Evolutionary conservation across 768 basidiomycete species (phyloP), one percentile per base, ranked within the genome.

Genomic region (Mycena vulgaris): DNA sequence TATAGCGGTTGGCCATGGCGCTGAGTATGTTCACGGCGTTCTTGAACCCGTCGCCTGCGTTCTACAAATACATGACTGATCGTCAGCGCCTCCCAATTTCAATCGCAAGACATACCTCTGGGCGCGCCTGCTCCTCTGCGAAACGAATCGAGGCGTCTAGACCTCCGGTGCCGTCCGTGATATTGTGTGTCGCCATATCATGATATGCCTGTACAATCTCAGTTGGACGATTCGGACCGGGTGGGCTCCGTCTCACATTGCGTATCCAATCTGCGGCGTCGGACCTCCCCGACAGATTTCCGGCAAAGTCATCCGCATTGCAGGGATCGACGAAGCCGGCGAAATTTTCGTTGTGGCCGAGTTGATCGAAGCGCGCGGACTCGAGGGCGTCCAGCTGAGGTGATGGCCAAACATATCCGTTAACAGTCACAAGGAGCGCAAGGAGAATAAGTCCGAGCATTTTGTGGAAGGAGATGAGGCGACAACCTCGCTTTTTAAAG

Each of bases 81-180:
- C 21, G 23, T 49, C 48, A 49, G 48, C 48, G 48, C 25, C 48
- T 49, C 25, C 25, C 14, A 4, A 49, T 28, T 25, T 27, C 48
- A 27, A 49, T 14, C 48, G 48, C 27, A 19, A 28, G n/a, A 39
- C 45, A 40, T 5, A 53, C 45, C 67, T 72, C 45, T n/a, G 61
- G n/a, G 27, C 40, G 52, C 57, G 67, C 47, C 55, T 65, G 51
- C 56, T 72, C 63, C 76, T 65, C 63, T n/a, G 39, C 78, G 68
- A 74, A 77, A 3, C 71, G 67, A 31, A 80, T 74, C 1, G 78
- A 78, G 0, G 72, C 77, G 59, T 80, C 79, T 30, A 78, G 62
- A 25, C 78, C 78, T 17, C 78, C 77, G 1, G 73, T 73, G 23
- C 78, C 78, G 25, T 71, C 66, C n/a, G 28, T 60, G 13, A 66